phyloP scores from a whole-genome alignment of 305 asterid genomes.

The Rubia balearica region DNA sequence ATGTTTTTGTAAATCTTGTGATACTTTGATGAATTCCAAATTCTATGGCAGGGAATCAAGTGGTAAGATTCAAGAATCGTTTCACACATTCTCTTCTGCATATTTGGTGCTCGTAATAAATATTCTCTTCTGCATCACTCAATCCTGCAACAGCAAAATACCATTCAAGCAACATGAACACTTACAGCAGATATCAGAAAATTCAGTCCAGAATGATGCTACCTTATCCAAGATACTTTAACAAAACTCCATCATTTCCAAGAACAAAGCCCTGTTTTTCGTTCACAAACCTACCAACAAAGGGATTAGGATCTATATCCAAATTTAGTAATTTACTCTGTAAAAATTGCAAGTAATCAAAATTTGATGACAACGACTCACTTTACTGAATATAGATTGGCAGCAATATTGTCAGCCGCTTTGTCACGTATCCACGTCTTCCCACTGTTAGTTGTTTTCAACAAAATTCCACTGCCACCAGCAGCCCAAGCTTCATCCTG shows the following conservation, averaged over 20 bases:
- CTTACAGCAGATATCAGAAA: neutral
- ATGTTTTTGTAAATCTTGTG: too few relatives aligned
- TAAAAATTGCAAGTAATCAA: neutral
- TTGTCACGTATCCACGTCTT: constrained; percentile 83
- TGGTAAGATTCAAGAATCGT: neutral
- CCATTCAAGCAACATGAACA: neutral
- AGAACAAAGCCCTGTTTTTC: constrained; percentile 80
- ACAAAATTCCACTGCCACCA: constrained; percentile 90
- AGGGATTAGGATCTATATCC: neutral
- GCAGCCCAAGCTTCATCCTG: constrained; percentile 99
- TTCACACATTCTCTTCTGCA: neutral
- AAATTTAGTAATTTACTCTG: neutral
- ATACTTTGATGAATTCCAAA: too few relatives aligned
- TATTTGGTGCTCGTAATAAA: neutral
- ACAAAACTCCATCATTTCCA: constrained; percentile 81
- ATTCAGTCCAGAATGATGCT: neutral
- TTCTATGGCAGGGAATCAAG: neutral
- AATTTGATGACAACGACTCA: constrained; percentile 26
- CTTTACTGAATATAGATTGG: constrained; percentile 81
- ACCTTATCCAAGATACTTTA: constrained; percentile 69
- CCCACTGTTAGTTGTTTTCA: constrained; percentile 84
- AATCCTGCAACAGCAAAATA: neutral
- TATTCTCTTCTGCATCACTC: neutral
- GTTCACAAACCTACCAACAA: constrained; percentile 57
- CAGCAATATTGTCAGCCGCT: constrained; percentile 89